Conservation (phyloP, 768 basidiomycete species). For the Guyanaporus albipodus region DNA sequence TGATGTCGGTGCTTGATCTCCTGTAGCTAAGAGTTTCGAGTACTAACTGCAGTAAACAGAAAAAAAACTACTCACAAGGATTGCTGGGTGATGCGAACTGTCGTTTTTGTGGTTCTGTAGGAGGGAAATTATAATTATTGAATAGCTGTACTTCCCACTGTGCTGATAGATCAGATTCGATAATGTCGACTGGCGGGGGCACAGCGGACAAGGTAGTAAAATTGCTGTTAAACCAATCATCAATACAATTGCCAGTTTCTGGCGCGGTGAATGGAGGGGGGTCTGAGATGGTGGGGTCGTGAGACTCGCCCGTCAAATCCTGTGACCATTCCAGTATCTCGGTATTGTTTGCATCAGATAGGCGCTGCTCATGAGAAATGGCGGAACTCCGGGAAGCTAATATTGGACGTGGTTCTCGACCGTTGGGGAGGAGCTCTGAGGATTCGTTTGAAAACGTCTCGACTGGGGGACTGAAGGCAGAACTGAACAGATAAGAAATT, state of each 20-base stretch:
- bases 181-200: constrained; percentile 19
- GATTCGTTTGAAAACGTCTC: neutral
- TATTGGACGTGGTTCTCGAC: neutral
- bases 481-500: neutral
- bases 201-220: constrained; percentile 23
- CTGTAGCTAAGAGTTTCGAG: too few species aligned
- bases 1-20: too few species aligned
- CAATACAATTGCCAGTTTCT: constrained; percentile 20
- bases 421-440: too few species aligned
- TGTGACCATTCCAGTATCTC: constrained; percentile 27
- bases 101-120: too few species aligned
- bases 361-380: constrained; percentile 28
- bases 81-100: too few species aligned
- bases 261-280: constrained; percentile 21
- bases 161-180: constrained; percentile 21
- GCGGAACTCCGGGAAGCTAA: neutral
- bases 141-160: constrained; percentile 35
- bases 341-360: constrained; percentile 31
- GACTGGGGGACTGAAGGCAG: constrained; percentile 2
- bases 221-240: constrained; percentile 35
- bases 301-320: constrained; percentile 11
- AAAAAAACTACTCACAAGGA: too few species aligned
- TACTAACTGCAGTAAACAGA: too few species aligned
- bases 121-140: constrained; percentile 19
- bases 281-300: constrained; percentile 28